Evolutionary conservation across 2,329 filamentous ascomycete species (phyloP), one percentile per base, ranked within the genome.

Genomic region (Fusarium newnesense): DNA sequence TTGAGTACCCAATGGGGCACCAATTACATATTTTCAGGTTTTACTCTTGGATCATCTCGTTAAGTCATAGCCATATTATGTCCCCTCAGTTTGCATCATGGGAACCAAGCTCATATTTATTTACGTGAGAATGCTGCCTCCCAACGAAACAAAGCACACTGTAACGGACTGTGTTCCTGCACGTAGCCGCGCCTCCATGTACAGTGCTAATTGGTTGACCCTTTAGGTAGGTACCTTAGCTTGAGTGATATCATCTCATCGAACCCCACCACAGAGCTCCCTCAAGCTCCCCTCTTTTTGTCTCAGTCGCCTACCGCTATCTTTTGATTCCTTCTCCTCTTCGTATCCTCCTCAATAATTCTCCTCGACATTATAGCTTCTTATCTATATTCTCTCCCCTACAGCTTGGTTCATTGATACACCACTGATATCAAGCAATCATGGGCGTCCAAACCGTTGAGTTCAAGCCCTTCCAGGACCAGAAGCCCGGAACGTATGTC

Each of bases 401-500:
- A 60, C 32, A 39, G 60, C 57, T 61, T 49, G 39, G n/a, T 37
- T 67, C 54, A 50, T 64, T 34, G 43, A 37, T 50, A 67, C 52
- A 40, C 36, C 42, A 43, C 36, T 61, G 53, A 58, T 54, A 68
- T 60, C 40, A 28, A 42, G 18, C 65, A 65, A 88, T 74, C 80
- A 96, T 97, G 94, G 85, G 85, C 75, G 81, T 87, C 84, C 89
- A 94, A 84, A 94, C 92, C 61, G 93, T 98, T 80, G 89, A 93
- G 77, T 91, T 97, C 83, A 91, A 91, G 83, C 90, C 95, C 69
- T 98, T 96, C 85, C 89, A 92, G 74, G 96, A 98, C 89, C 96
- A 99, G 90, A 99, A 99, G 89, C 95, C 96, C 75, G 96, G 96
- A 90, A 98, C 96, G 96, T 98, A 91, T 85, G 96, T 95, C 74